Percentiles rank a stretch among this genome's conserved stretches.
Conservation (phyloP, 1,139 yeast genomes). For the Tardiomyces blankii region DNA sequence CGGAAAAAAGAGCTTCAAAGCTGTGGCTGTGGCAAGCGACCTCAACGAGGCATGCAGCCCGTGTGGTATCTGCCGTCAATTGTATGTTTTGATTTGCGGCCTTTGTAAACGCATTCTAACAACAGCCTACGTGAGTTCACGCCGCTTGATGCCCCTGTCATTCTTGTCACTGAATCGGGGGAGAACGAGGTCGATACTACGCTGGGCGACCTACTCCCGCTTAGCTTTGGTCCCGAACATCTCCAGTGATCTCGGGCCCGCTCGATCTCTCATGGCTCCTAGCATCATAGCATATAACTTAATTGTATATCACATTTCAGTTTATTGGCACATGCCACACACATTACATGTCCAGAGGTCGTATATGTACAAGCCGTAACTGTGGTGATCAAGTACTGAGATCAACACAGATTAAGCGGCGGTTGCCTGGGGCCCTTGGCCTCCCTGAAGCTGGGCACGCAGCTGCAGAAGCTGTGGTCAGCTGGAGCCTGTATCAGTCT, state of each 20-base stretch:
- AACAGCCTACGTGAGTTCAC: slow-evolving; percentile 56
- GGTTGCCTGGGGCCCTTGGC: not conserved
- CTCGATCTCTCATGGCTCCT: too few relatives aligned
- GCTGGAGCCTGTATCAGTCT: not conserved
- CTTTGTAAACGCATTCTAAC: slow-evolving; percentile 4
- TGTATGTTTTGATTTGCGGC: slow-evolving; percentile 20
- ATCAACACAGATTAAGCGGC: not conserved
- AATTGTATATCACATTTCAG: too few relatives aligned
- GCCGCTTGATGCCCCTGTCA: slow-evolving; percentile 18
- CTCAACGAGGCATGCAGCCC: slow-evolving; percentile 57
- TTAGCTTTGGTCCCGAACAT: slow-evolving; percentile 80
- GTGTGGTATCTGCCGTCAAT: slow-evolving; percentile 91
- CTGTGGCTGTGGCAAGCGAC: slow-evolving; percentile 67
- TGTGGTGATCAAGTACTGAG: too few relatives aligned
- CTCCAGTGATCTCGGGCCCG: slow-evolving; percentile 17
- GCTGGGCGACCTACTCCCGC: slow-evolving; percentile 58
- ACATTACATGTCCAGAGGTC: too few relatives aligned
- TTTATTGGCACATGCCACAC: too few relatives aligned
- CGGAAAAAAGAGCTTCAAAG: slow-evolving; percentile 39
- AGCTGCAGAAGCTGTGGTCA: slow-evolving; percentile 12
- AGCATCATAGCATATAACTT: too few relatives aligned
- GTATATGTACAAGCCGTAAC: not conserved
- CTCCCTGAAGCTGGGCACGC: slow-evolving; percentile 13
- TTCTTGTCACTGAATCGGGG: slow-evolving; percentile 26
- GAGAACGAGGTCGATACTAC: slow-evolving; percentile 37